Conservation (phyloP, 441 rosid species). For the Erysimum cheiri region DNA sequence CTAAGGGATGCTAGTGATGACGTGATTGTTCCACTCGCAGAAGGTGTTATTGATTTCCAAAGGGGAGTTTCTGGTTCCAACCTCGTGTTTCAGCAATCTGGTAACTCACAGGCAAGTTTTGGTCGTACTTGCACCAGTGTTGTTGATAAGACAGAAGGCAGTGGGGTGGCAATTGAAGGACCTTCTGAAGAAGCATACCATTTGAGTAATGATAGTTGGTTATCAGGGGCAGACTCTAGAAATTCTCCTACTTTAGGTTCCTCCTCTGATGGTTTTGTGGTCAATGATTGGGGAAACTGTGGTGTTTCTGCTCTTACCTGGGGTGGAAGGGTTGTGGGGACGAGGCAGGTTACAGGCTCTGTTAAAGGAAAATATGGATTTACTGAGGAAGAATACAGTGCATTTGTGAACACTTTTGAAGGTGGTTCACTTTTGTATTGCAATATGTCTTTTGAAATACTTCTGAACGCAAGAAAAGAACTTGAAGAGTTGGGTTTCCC, state of each 20-base stretch:
- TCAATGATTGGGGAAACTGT: constrained; percentile 87
- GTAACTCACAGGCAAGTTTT: constrained; percentile 49
- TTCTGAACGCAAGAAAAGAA: constrained; percentile 87
- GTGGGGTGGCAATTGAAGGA: constrained; percentile 77
- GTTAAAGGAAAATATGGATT: constrained; percentile 67
- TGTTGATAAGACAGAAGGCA: constrained; percentile 52
- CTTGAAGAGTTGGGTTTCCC: constrained; percentile 98
- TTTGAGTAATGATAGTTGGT: constrained; percentile 69
- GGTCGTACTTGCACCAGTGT: constrained; percentile 47
- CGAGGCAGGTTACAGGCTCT: constrained; percentile 61
- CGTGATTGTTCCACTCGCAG: constrained; percentile 61
- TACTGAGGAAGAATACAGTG: constrained; percentile 77
- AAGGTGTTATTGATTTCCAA: constrained; percentile 59
- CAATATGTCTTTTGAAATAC: constrained; percentile 95
- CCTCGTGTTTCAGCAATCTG: constrained; percentile 52
- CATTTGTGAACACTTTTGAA: constrained; percentile 87
- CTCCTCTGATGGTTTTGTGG: constrained; percentile 58
- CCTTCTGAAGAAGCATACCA: constrained; percentile 81
- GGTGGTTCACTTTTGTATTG: constrained; percentile 91
- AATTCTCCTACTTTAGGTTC: constrained; percentile 65
- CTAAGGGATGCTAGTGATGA: constrained; percentile 49
- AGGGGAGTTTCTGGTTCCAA: constrained; percentile 56
- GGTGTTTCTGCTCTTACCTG: constrained; percentile 78
- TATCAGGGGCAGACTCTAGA: constrained; percentile 66
- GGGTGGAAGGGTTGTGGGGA: constrained; percentile 98